Base-by-base conservation (phyloP, 768 basidiomycete genomes). In the Amanita inopinata region DNA sequence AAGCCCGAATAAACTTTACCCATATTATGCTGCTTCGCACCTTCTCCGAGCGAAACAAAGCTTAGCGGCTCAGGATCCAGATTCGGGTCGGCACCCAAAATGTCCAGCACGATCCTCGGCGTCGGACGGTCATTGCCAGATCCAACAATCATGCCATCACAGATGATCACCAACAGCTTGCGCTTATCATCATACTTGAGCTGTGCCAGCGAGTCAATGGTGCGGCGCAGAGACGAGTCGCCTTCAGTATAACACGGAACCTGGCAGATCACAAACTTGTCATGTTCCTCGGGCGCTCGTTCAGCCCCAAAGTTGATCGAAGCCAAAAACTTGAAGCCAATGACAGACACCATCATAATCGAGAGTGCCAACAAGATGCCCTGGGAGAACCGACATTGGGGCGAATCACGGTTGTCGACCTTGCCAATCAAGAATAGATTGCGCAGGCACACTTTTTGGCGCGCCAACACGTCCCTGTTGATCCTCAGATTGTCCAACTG, bases 171-270 rank as follows among this genome's bases (percentile, higher is more conserved):
- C 20, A 98, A 68, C 5, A 98, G 69, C 62, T 97, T 97, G 28
- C 94, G 85, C 64, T 98, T 99, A 68, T 99, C 94, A 55, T 99
- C 94, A 54, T 98, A 99, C 61, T 89, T 93, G 63, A 94, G 71
- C 58, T 85, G 78, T 1, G 94, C 90, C 45, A 99, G 67, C 3
- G 92, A 94, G 58, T 98, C 91, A 56, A 99, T 94, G 2, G 92
- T 96, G 52, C 69, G 71, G 37, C 85, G 74, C 38, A 98, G 68
- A 4, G 90, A 96, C 10, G 67, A 58, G 49, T 92, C 85, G 49
- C 92, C 94, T 70, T 98, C 94, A 2, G 94, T 98, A 59, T 98
- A 98, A 74, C 94, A 97, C 20, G 94, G 94, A 0, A 98, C 91
- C 56, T 98, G 94, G 58, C 93, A 97, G 53, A 94, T 89, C 49